phyloP scores from a whole-genome alignment of 805 yeast species.

The Sugiyamaella floridensis region DNA sequence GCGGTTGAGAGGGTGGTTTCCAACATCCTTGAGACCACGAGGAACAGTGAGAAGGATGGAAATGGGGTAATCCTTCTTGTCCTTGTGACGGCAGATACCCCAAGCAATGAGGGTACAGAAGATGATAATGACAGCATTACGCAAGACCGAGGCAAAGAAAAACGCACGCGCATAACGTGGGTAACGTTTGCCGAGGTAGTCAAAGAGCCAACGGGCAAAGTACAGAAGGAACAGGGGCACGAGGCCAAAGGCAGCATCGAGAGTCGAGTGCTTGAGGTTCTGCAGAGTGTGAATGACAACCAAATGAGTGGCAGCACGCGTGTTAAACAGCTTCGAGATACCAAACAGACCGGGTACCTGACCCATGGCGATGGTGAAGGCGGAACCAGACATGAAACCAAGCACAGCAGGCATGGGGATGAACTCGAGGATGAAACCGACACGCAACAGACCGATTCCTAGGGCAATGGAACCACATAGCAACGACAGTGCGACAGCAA shows the following conservation, averaged over 20 bases:
- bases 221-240: slow-evolving; percentile 67
- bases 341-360: slow-evolving; percentile 89
- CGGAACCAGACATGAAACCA: slow-evolving; percentile 95
- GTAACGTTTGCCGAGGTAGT: slow-evolving; percentile 52
- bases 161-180: slow-evolving; percentile 51
- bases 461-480: slow-evolving; percentile 81
- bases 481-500: slow-evolving; percentile 74
- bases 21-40: slow-evolving; percentile 70
- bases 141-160: slow-evolving; percentile 67
- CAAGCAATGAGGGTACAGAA: slow-evolving; percentile 79
- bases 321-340: slow-evolving; percentile 52
- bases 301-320: slow-evolving; percentile 61
- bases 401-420: slow-evolving; percentile 87
- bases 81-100: slow-evolving; percentile 54
- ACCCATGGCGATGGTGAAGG: slow-evolving; percentile 72
- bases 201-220: slow-evolving; percentile 59
- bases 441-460: slow-evolving; percentile 73
- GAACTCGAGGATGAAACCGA: slow-evolving; percentile 83
- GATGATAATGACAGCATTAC: slow-evolving; percentile 76
- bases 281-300: slow-evolving; percentile 69
- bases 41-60: slow-evolving; percentile 72
- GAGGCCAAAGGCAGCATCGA: slow-evolving; percentile 87
- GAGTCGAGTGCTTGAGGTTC: slow-evolving; percentile 56
- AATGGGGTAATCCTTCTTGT: slow-evolving; percentile 40
- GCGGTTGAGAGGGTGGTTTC: slow-evolving; percentile 58